Evolutionary conservation across 345 rosid species (phyloP).

Genomic region (Hevea brasiliensis): DNA sequence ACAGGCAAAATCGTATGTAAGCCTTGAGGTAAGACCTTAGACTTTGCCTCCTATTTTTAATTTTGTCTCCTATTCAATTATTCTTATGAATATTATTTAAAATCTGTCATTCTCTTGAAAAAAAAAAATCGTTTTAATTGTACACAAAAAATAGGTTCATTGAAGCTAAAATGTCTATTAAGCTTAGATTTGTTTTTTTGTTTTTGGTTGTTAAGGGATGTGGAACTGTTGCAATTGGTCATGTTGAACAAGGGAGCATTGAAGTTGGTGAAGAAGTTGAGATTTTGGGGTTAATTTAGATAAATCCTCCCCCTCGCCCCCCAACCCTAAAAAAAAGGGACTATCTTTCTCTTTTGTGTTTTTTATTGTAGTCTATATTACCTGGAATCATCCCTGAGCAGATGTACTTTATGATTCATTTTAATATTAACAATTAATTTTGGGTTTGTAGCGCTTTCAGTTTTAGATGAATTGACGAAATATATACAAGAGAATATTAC

Average conservation of each 20-base stretch:
- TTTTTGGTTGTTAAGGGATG: slow-evolving; percentile 67
- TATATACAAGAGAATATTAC: too few species aligned
- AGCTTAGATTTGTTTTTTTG: slow-evolving; percentile 17
- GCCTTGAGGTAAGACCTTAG: too few species aligned
- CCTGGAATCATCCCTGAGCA: neutral
- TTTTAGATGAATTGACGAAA: too few species aligned
- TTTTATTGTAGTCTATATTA: too few species aligned
- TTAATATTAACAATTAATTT: neutral
- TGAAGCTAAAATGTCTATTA: neutral
- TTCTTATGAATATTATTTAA: too few species aligned
- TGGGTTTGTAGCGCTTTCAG: neutral
- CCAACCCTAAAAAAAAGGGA: too few species aligned
- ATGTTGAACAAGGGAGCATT: slow-evolving; percentile 84
- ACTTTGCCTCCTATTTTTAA: too few species aligned
- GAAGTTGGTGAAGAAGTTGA: slow-evolving; percentile 99
- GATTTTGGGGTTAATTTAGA: slow-evolving; percentile 75
- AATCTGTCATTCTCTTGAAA: neutral
- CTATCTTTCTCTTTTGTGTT: neutral
- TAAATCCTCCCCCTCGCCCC: too few species aligned
- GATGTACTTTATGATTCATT: slow-evolving; percentile 1
- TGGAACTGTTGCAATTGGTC: slow-evolving; percentile 99
- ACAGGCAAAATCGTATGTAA: too few species aligned
- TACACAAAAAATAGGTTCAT: neutral
- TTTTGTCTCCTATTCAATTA: too few species aligned
- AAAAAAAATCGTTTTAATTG: neutral